Evolutionary conservation across 371 early-diverging fungal species (phyloP).

Genomic region (Apophysomyces sp.): DNA sequence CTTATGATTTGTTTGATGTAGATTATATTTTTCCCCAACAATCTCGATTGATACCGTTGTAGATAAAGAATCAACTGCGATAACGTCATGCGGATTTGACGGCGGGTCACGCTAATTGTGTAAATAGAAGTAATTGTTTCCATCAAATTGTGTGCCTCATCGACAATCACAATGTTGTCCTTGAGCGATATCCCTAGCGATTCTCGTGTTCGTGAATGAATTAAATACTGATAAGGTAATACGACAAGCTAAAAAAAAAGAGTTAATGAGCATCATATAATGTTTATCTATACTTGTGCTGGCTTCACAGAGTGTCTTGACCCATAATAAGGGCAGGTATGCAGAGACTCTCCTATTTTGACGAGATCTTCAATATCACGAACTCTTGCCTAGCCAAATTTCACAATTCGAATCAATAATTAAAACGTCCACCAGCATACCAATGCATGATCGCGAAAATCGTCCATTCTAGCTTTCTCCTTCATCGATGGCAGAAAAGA

Average conservation of each 20-base stretch:
- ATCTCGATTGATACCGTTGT: conserved; percentile 63
- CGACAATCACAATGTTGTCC: conserved; percentile 78
- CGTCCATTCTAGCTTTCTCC: conserved; percentile 43
- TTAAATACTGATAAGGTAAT: conserved; percentile 85
- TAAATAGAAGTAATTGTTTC: conserved; percentile 70
- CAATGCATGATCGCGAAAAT: conserved; percentile 60
- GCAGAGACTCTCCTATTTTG: conserved; percentile 56
- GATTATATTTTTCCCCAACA: conserved; percentile 73
- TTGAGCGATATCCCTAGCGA: conserved; percentile 75
- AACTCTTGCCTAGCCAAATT: conserved; percentile 38
- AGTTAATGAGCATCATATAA: neutral
- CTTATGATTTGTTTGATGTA: conserved; percentile 73
- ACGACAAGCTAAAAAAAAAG: conserved; percentile 57
- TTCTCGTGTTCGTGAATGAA: conserved; percentile 74
- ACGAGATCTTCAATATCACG: conserved; percentile 90
- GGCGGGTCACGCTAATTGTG: conserved; percentile 46
- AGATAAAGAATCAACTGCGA: conserved; percentile 68
- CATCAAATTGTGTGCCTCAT: conserved; percentile 90
- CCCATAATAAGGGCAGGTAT: conserved; percentile 93
- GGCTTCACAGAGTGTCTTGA: conserved; percentile 60
- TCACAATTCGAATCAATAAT: neutral
- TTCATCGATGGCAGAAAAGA: conserved; percentile 47
- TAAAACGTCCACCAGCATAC: conserved; percentile 11
- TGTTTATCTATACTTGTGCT: conserved; percentile 49
- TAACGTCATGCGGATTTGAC: conserved; percentile 50